phyloP scores from a whole-genome alignment of 2,329 filamentous ascomycete species.

The Sporothrix brasiliensis region DNA sequence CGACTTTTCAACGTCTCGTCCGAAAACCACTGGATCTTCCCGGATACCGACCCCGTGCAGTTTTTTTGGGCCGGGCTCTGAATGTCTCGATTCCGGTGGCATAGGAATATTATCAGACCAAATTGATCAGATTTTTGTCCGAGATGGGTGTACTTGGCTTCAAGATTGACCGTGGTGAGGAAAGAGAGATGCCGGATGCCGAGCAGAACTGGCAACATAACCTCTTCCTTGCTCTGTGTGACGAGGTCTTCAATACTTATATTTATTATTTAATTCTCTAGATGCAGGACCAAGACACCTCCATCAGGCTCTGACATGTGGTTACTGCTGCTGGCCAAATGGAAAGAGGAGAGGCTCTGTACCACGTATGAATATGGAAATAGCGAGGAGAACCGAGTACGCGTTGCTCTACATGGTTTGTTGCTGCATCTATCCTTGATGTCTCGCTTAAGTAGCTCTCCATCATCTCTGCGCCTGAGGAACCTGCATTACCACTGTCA shows the following conservation, averaged over 20 bases:
- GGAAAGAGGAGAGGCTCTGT: background rate
- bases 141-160: too few species aligned
- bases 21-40: too few species aligned
- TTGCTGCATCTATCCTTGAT: slow-evolving; percentile 6
- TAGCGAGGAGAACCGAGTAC: background rate
- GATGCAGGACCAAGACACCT: background rate
- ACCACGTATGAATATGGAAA: background rate
- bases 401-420: background rate
- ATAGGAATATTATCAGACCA: too few species aligned
- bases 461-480: background rate
- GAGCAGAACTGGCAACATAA: too few species aligned
- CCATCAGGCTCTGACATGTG: background rate
- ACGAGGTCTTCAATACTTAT: background rate
- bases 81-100: too few species aligned
- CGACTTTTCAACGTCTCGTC: too few species aligned
- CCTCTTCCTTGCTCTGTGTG: too few species aligned
- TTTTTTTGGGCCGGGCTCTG: too few species aligned
- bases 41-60: too few species aligned
- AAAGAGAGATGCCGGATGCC: too few species aligned
- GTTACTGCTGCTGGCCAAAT: background rate
- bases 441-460: slow-evolving; percentile 13
- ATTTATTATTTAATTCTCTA: background rate
- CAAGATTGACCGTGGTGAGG: too few species aligned
- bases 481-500: background rate
- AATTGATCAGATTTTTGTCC: too few species aligned